Conservation (phyloP, 768 basidiomycete genomes). For the Sarcomyxa edulis region DNA sequence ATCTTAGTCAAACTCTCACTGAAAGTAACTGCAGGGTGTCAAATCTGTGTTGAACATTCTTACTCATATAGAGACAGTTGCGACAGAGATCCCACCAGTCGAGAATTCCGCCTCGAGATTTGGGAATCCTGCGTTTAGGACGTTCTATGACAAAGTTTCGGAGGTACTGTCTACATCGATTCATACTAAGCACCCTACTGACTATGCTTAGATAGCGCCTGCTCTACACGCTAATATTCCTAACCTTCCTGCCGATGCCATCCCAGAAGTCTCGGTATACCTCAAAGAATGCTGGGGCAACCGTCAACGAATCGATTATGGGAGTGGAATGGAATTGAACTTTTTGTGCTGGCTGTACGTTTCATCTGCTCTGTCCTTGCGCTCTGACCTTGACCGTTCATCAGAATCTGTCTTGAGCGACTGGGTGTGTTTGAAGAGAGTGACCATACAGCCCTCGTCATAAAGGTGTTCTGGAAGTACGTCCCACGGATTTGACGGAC, state of each 20-base stretch:
- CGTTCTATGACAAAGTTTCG: slow-evolving; percentile 79
- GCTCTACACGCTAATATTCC: slow-evolving; percentile 56
- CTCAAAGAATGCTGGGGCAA: slow-evolving; percentile 91
- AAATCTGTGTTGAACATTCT: slow-evolving; percentile 58
- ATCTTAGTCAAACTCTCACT: slow-evolving; percentile 2
- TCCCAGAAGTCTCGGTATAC: slow-evolving; percentile 72
- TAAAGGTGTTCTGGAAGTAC: slow-evolving; percentile 86
- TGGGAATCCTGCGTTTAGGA: slow-evolving; percentile 94
- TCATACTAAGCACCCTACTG: not conserved
- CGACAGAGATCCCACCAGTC: slow-evolving; percentile 72
- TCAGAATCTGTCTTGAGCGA: slow-evolving; percentile 77
- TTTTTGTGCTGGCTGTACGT: slow-evolving; percentile 95
- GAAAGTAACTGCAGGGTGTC: slow-evolving; percentile 45
- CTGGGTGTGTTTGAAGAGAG: slow-evolving; percentile 56
- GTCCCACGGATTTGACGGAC: slow-evolving; percentile 7
- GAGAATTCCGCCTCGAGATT: slow-evolving; percentile 90
- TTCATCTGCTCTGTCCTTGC: not conserved
- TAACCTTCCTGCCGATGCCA: slow-evolving; percentile 49
- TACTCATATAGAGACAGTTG: slow-evolving; percentile 60
- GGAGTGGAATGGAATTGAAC: slow-evolving; percentile 99
- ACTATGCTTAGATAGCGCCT: slow-evolving; percentile 38
- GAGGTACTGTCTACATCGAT: slow-evolving; percentile 39
- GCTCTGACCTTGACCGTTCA: not conserved
- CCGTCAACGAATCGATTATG: slow-evolving; percentile 90
- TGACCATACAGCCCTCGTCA: slow-evolving; percentile 74